phyloP scores from a whole-genome alignment of 2,329 filamentous ascomycete species.

The Fusarium sororula region DNA sequence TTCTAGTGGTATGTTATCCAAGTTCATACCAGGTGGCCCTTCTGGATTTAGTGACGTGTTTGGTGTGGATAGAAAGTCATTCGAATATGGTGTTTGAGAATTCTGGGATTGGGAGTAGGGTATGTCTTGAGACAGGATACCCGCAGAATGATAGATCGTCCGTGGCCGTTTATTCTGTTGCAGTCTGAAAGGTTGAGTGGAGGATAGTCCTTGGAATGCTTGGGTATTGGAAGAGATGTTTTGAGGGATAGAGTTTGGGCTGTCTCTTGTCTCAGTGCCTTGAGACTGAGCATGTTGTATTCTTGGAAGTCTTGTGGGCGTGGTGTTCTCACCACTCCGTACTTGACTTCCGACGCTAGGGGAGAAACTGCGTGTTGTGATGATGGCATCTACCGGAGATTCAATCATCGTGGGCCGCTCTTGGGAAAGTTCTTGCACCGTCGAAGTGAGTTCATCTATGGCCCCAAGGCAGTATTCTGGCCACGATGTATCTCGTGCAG shows the following conservation, averaged over 20 bases:
- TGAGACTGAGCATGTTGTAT: not conserved
- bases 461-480: slow-evolving; percentile 47
- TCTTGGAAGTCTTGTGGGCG: not conserved
- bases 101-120: not conserved
- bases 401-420: slow-evolving; percentile 12
- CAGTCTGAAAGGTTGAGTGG: not conserved
- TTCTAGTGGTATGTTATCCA: slow-evolving; percentile 34
- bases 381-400: slow-evolving; percentile 16
- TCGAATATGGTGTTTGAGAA: not conserved
- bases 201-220: not conserved
- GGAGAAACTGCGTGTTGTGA: not conserved
- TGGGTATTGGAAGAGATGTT: not conserved
- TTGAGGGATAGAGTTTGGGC: not conserved
- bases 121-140: not conserved
- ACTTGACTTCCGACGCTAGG: not conserved
- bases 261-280: not conserved
- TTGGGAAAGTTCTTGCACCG: slow-evolving; percentile 41
- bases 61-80: not conserved
- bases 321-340: not conserved
- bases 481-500: slow-evolving; percentile 46
- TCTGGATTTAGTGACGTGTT: not conserved
- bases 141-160: not conserved
- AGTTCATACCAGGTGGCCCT: not conserved
- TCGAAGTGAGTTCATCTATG: slow-evolving; percentile 45
- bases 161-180: slow-evolving; percentile 11